Base-by-base conservation (phyloP, 108 stramenopile species). In the Schizochytrium sp. region DNA sequence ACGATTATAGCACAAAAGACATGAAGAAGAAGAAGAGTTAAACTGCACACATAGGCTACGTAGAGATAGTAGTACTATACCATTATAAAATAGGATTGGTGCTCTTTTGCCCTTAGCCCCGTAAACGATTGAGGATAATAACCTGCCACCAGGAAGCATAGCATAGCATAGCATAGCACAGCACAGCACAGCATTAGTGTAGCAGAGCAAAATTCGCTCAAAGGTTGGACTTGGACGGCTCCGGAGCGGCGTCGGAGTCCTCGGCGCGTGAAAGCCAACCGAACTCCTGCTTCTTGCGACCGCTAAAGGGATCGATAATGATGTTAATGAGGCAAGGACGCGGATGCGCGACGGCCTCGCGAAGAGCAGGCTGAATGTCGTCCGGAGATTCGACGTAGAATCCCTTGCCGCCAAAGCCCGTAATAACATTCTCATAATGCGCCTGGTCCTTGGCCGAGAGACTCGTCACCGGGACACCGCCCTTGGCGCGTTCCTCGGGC, bases 271-370 rank as follows among this genome's bases (percentile, higher is more conserved):
- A 45, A 23, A 83, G 76, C 76, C 76, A 83, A 3, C 76, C 76
- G 51, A 83, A 83, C 51, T 83, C 76, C 28, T 83, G 76, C 76
- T 83, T 83, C 51, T 83, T 83, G 51, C 76, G 76, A 12, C 76
- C 76, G n/a, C 48, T 53, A 23, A 83, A 83, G 51, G 48, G 76
- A 45, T 83, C 76, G 28, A 83, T 83, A 12, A 47, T 47, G 51
- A 83, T 83, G 51, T 83, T 83, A 45, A 83, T 83, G 25, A 83
- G 44, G 45, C 48, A 53, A 53, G 76, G 76, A 12, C 45, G 45
- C 18, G 76, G 76, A 34, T 83, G 76, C n/a, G 76, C 76, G 48
- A 83, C 51, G 5, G 76, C 76, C 51, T 83, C 76, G 51, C 76
- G 76, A 12, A 83, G 6, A 23, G 51, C 76, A 34, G 76, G 76